phyloP scores from a whole-genome alignment of 768 basidiomycete species.

The Russula virescens region DNA sequence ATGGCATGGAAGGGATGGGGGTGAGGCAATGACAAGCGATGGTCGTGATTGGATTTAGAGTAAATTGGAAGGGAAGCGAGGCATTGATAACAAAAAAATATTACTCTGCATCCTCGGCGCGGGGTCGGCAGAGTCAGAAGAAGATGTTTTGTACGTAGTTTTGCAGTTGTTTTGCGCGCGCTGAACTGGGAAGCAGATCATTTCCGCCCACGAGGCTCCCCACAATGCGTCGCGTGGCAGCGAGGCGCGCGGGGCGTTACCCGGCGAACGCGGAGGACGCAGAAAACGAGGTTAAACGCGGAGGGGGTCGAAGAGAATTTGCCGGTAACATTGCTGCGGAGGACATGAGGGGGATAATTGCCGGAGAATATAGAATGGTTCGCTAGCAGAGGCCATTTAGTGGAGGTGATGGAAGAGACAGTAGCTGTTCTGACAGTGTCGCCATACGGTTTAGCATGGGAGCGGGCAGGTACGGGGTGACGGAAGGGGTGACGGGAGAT shows the following conservation, averaged over 20 bases:
- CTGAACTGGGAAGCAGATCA: constrained; percentile 3
- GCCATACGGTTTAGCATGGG: constrained; percentile 15
- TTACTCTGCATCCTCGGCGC: neutral
- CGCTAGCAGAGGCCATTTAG: neutral
- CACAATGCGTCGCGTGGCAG: neutral
- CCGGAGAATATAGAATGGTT: neutral
- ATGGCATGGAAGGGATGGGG: neutral
- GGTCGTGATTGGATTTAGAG: constrained; percentile 8
- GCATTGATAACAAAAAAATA: neutral
- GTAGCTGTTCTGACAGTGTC: neutral
- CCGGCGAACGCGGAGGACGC: constrained; percentile 6
- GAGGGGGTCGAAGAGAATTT: neutral
- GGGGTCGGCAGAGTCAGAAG: constrained; percentile 5
- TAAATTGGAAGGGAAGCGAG: neutral
- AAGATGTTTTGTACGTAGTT: neutral
- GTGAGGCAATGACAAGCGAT: too few relatives aligned
- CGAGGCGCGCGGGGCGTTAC: neutral
- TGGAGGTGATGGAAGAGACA: too few relatives aligned
- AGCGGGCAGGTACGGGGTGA: constrained; percentile 8
- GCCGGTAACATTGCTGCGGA: neutral
- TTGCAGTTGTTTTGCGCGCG: neutral
- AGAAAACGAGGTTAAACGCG: neutral
- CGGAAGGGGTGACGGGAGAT: constrained; percentile 8
- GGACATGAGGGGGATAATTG: neutral
- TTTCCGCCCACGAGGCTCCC: neutral